Evolutionary conservation across 2,329 filamentous ascomycete species (phyloP).

Genomic region (Penicillium polonicum): DNA sequence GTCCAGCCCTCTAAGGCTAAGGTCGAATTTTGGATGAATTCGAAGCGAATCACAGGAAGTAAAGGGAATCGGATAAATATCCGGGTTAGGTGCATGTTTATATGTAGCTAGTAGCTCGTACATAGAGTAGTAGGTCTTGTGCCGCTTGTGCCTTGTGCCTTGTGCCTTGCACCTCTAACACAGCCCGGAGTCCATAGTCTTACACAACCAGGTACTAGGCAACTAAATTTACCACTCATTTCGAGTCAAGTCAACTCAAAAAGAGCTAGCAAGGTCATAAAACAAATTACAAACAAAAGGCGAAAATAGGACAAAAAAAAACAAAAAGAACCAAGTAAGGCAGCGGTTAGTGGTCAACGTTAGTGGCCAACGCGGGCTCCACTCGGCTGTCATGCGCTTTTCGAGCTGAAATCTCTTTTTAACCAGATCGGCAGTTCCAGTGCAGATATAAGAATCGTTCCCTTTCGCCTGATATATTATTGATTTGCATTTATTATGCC

Average conservation of each 20-base stretch:
- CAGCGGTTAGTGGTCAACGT: not conserved
- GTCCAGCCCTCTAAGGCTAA: not conserved
- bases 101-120: not conserved
- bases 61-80: not conserved
- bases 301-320: not conserved
- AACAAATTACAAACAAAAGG: not conserved
- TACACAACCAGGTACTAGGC: not conserved
- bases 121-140: not conserved
- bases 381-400: not conserved
- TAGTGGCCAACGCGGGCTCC: not conserved
- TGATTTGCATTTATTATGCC: not conserved
- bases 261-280: not conserved
- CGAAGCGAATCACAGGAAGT: not conserved
- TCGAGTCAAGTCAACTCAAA: not conserved
- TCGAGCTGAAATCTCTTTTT: constrained; percentile 1
- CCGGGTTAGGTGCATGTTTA: not conserved
- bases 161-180: not conserved
- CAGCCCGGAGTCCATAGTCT: not conserved
- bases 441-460: not conserved
- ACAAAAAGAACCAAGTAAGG: not conserved
- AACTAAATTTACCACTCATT: not conserved
- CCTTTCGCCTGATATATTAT: not conserved
- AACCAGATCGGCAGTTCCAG: not conserved
- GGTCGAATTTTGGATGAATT: not conserved
- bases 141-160: not conserved